Base-by-base conservation (phyloP, 2,329 filamentous ascomycete species). In the Penicillium palitans region DNA sequence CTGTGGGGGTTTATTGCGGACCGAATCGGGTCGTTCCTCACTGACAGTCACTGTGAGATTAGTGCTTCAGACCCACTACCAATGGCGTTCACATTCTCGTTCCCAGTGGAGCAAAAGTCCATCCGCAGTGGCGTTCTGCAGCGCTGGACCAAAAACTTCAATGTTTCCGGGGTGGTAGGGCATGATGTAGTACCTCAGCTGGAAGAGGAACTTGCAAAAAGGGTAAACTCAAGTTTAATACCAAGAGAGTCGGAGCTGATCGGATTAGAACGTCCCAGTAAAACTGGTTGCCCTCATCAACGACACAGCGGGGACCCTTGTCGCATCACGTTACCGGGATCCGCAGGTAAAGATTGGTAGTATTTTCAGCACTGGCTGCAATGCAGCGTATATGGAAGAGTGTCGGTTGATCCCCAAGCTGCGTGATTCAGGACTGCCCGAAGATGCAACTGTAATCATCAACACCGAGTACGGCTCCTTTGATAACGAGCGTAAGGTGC, bases 391-490 rank as follows among this genome's bases (percentile, higher is more conserved):
- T 80, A 95, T 97, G 88, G 93, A 97, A 77, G 77, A 92, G 68
- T 88, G 85, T 66, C 89, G 89, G 57, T 87, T 86, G 7, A 91
- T 96, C 62, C 91, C 91, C 57, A 97, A 97, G 81, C 84, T 97
- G 44, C 89, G 87, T 13, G 84, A 92, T 75, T 83, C 91, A 80
- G 91, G 91, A 66, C 83, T 96, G 35, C 86, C 90, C 45, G 80
- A 89, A 0, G 85, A 90, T 55, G 84, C 85, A 39, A 89, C 85
- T 40, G 95, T 96, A 83, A 91, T 90, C 59, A 96, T 96, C 80
- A 96, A 96, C 80, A 96, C 91, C 77, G 92, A 96, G 74, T 96
- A 91, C 85, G 92, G 92, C 66, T 91, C 92, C 31, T 96, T 96
- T 70, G 91, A 96, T 74, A 96, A 96, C 74, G 88, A 92, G 74